These are phyloP conservation scores for Pichia sp. DNA, from an alignment of 1,139 yeast species.

Conservation along the genomic window DNA sequence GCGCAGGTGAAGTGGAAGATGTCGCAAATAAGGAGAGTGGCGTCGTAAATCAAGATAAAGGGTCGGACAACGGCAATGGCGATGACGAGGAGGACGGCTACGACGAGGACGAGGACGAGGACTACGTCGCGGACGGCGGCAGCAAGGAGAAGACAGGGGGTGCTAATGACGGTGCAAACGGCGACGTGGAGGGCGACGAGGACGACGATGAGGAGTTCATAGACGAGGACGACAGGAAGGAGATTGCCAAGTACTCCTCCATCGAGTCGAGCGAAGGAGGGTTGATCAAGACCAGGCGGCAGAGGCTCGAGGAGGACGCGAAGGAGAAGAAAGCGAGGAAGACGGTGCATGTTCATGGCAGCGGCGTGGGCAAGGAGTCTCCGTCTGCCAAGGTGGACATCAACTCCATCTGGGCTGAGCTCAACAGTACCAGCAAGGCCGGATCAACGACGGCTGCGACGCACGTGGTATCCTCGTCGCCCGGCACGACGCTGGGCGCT, in stretches of 20 bases:
- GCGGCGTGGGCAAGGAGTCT: neutral
- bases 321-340: conserved; percentile 28
- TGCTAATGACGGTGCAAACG: conserved; percentile 17
- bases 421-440: conserved; percentile 31
- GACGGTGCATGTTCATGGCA: conserved; percentile 8
- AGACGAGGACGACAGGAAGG: conserved; percentile 34
- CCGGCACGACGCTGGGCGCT: neutral
- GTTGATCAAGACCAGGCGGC: conserved; percentile 52
- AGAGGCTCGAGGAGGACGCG: conserved; percentile 41
- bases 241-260: conserved; percentile 36
- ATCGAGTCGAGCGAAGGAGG: conserved; percentile 53
- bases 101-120: conserved; percentile 31
- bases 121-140: conserved; percentile 21
- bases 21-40: neutral
- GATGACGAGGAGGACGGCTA: conserved; percentile 23
- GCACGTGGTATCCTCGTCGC: neutral
- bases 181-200: conserved; percentile 26
- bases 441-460: neutral
- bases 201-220: conserved; percentile 22
- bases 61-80: neutral
- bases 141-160: neutral
- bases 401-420: conserved; percentile 50
- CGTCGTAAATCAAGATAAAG: neutral
- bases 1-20: neutral
- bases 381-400: conserved; percentile 36